Conservation (phyloP, 2,329 filamentous ascomycete species). For the Hypoxylon sp. region DNA sequence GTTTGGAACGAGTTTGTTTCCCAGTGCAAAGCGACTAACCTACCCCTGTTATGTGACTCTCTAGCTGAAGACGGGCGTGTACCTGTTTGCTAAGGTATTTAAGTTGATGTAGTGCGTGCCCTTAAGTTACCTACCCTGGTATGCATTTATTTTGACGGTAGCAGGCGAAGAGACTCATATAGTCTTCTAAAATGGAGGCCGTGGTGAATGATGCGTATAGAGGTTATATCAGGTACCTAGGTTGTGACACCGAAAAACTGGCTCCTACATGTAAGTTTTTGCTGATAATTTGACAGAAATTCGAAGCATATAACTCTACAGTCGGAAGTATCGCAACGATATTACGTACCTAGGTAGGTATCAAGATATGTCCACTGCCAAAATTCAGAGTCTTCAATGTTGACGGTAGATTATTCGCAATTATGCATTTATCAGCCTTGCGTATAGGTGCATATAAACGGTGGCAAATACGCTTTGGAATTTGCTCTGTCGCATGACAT, state of each 20-base stretch:
- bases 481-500: constrained; percentile 1
- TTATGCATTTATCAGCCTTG: not conserved
- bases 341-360: too few species aligned
- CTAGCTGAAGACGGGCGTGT: not conserved
- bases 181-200: too few species aligned
- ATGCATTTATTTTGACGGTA: too few species aligned
- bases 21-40: not conserved
- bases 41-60: not conserved
- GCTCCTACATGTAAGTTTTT: not conserved
- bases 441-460: constrained; percentile 13
- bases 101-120: not conserved
- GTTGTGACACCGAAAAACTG: not conserved
- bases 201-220: too few species aligned
- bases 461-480: not conserved
- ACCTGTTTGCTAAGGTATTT: not conserved
- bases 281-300: not conserved
- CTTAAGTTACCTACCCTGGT: not conserved
- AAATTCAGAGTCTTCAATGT: too few species aligned
- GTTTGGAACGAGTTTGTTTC: not conserved
- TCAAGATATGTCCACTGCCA: too few species aligned
- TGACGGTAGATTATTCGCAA: not conserved
- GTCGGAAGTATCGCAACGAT: not conserved
- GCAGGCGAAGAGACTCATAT: too few species aligned
- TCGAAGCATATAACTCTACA: not conserved
- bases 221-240: not conserved